A percentile compares a stretch with the other conserved stretches of the same genome.
Conservation (phyloP, 768 basidiomycete genomes). For the Cytidiella melzeri region DNA sequence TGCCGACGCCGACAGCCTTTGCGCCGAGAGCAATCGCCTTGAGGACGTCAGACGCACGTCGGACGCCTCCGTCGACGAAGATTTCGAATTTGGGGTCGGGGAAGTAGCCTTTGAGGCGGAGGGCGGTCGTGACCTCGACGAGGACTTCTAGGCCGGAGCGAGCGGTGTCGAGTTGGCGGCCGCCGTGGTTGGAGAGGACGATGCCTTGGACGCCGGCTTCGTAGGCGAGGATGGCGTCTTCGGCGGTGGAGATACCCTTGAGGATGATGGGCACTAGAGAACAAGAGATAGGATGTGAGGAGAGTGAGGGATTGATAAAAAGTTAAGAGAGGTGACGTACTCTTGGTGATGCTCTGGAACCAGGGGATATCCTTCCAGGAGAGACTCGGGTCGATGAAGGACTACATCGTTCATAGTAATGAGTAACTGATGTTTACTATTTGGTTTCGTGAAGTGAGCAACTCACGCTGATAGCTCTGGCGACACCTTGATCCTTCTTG, state of each 20-base stretch:
- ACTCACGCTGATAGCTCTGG: slow-evolving; percentile 83
- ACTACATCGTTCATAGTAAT: too few relatives aligned
- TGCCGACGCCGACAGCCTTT: slow-evolving; percentile 59
- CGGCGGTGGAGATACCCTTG: slow-evolving; percentile 62
- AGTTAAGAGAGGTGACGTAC: background rate
- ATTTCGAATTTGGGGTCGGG: slow-evolving; percentile 76
- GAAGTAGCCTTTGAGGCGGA: slow-evolving; percentile 58
- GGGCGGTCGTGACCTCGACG: slow-evolving; percentile 72
- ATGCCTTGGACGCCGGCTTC: slow-evolving; percentile 39
- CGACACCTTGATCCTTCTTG: slow-evolving; percentile 83
- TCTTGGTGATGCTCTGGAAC: slow-evolving; percentile 54
- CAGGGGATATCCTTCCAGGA: slow-evolving; percentile 80
- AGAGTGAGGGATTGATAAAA: too few relatives aligned
- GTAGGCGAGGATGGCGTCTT: slow-evolving; percentile 49
- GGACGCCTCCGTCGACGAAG: slow-evolving; percentile 87
- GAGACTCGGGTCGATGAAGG: slow-evolving; percentile 91
- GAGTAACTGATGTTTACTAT: background rate
- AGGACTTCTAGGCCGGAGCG: slow-evolving; percentile 89
- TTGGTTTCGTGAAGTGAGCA: background rate
- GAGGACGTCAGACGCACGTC: slow-evolving; percentile 80
- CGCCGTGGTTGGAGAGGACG: slow-evolving; percentile 50
- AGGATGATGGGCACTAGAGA: slow-evolving; percentile 48
- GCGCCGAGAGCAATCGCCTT: slow-evolving; percentile 85
- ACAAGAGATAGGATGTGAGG: background rate
- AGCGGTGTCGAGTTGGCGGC: slow-evolving; percentile 68